These are phyloP conservation scores for Pythium phragmiticola DNA, from an alignment of 352 stramenopile species.

Conservation along the genomic window DNA sequence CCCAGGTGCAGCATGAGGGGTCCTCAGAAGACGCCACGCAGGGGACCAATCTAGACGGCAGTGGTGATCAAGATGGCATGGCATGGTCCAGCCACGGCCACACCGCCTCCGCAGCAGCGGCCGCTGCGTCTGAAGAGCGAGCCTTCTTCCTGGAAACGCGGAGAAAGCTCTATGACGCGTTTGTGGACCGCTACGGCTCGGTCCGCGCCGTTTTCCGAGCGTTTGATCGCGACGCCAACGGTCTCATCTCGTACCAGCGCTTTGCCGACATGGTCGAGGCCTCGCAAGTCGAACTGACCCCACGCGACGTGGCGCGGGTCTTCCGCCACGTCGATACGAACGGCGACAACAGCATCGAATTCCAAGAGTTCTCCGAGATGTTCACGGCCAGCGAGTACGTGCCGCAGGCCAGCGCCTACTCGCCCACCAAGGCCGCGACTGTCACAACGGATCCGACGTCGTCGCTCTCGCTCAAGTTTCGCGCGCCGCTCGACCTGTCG, in stretches of 20 bases:
- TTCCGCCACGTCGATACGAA: constrained; percentile 65
- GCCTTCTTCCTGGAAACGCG: constrained; percentile 39
- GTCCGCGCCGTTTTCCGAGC: constrained; percentile 75
- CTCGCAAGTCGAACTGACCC: constrained; percentile 51
- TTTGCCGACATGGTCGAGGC: constrained; percentile 74
- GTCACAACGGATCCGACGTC: constrained; percentile 46
- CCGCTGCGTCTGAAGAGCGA: constrained; percentile 1
- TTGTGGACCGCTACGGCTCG: constrained; percentile 74
- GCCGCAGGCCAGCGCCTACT: constrained; percentile 37
- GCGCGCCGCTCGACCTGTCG: constrained; percentile 59
- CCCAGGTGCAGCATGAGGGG: not conserved
- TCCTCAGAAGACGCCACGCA: not conserved
- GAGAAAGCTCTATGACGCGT: constrained; percentile 55
- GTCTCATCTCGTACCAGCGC: constrained; percentile 71
- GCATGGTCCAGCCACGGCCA: not conserved
- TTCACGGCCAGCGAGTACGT: constrained; percentile 43
- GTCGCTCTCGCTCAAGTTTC: constrained; percentile 64
- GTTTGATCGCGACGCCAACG: constrained; percentile 64
- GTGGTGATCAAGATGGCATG: not conserved
- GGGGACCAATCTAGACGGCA: not conserved
- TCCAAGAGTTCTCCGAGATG: constrained; percentile 73
- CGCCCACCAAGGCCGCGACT: constrained; percentile 17
- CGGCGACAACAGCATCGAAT: constrained; percentile 71
- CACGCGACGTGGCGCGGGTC: constrained; percentile 40
- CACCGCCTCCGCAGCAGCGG: not conserved